Conservation (phyloP, 176 grass and related monocot species). For the Bonia amplexicaulis region DNA sequence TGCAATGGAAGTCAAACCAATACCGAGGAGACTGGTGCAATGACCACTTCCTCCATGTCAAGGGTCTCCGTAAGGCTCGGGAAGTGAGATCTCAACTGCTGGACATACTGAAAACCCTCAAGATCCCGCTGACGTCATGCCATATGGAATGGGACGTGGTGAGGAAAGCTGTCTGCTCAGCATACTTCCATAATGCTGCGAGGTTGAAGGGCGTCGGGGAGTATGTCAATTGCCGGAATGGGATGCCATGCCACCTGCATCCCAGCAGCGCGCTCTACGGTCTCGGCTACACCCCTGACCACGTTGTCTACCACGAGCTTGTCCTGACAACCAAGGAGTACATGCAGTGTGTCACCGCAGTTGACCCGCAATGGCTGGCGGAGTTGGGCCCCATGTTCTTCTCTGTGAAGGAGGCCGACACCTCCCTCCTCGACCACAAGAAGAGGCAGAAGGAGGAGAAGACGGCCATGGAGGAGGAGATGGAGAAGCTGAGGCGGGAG, state of each 20-base stretch:
- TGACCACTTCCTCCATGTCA: slow-evolving; percentile 92
- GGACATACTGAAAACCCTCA: slow-evolving; percentile 87
- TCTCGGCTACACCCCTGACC: slow-evolving; percentile 81
- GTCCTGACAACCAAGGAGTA: slow-evolving; percentile 95
- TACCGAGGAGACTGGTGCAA: slow-evolving; percentile 99
- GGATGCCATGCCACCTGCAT: slow-evolving; percentile 94
- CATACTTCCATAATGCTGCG: slow-evolving; percentile 91
- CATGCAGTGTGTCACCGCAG: slow-evolving; percentile 95
- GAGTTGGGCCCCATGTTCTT: slow-evolving; percentile 98
- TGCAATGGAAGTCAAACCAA: slow-evolving; percentile 91
- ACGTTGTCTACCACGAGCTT: slow-evolving; percentile 90
- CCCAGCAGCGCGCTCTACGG: slow-evolving; percentile 92
- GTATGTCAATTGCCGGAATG: slow-evolving; percentile 92
- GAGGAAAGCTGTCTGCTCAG: slow-evolving; percentile 87
- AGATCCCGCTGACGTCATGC: slow-evolving; percentile 77
- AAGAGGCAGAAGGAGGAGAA: slow-evolving; percentile 94
- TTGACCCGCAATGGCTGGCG: slow-evolving; percentile 89
- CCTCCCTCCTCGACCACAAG: slow-evolving; percentile 83
- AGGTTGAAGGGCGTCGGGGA: slow-evolving; percentile 89
- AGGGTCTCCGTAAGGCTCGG: slow-evolving; percentile 86
- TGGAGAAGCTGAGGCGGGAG: slow-evolving; percentile 82
- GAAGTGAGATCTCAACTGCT: slow-evolving; percentile 91
- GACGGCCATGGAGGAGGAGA: slow-evolving; percentile 92
- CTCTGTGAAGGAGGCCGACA: slow-evolving; percentile 82
- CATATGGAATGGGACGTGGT: slow-evolving; percentile 93